Evolutionary conservation across 371 early-diverging fungal genomes (phyloP).

Genomic region (Zychaea mexicana): DNA sequence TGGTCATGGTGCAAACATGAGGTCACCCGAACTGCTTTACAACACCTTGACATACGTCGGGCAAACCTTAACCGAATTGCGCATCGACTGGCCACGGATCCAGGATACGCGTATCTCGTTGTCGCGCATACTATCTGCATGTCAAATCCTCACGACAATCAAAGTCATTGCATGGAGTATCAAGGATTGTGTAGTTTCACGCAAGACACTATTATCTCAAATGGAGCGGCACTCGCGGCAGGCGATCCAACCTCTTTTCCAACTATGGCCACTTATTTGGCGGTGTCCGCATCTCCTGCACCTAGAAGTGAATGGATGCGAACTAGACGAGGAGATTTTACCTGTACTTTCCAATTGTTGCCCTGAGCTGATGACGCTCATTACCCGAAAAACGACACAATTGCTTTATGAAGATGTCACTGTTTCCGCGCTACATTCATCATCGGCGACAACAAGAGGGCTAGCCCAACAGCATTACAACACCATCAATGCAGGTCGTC

Average conservation of each 20-base stretch:
- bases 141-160: not conserved
- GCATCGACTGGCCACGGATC: not conserved
- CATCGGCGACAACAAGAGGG: not conserved
- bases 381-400: not conserved
- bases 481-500: not conserved
- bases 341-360: not conserved
- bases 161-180: not conserved
- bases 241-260: not conserved
- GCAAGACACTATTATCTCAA: not conserved
- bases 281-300: not conserved
- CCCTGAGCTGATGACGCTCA: not conserved
- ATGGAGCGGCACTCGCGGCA: not conserved
- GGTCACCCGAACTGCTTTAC: not conserved
- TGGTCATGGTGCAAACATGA: not conserved
- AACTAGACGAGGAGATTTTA: not conserved
- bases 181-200: not conserved
- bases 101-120: not conserved
- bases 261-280: not conserved
- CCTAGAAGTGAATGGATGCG: not conserved
- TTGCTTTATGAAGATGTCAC: not conserved
- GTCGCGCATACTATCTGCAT: not conserved
- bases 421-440: not conserved
- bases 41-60: not conserved
- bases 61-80: not conserved
- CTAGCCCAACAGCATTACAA: not conserved